Base-by-base conservation (phyloP, 176 grass and related monocot genomes). In the Juncus inflexus region DNA sequence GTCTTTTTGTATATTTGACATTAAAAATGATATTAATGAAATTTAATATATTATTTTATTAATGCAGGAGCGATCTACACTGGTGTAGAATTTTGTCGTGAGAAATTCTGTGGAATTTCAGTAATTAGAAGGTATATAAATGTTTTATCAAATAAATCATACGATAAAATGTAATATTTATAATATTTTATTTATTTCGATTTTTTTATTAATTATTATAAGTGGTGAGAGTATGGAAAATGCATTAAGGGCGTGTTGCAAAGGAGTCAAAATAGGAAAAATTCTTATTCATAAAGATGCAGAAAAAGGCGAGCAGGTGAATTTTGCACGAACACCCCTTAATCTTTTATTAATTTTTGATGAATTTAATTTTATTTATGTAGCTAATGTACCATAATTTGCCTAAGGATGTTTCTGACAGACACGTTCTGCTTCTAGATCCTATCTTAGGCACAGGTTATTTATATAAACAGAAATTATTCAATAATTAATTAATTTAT, bases 141-240 rank as follows among this genome's bases (percentile, higher is more conserved):
- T 64, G 15, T 50, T 79, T 77, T 56, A 9, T 11, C 47, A 70
- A 58, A 55, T 61, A 16, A 50, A 50, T 63, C 4, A 51, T 19
- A 54, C 11, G 51, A 70, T 66, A 52, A 62, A 55, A 67, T 7
- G 7, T 37, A 58, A 5, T 52, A 69, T 38, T 58, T 75, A 35
- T 9, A 65, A 52, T 70, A 12, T 28, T 77, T 61, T 61, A 9
- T 55, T 65, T 1, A 3, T 5, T 12, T 71, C 37, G 0, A 11
- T 75, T 59, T 70, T 35, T 11, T 40, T 43, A 52, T 40, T 45
- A 0, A n/a, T 62, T 56, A 16, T 63, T 52, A 53, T 8, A 11
- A 92, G 89, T 77, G 89, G 89, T 66, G 89, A 92, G 80, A 92
- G 89, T 60, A 92, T 92, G 84, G 89, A 92, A 63, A 92, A 92